Percentiles rank a stretch among this genome's conserved stretches.
Evolutionary conservation across 2,329 filamentous ascomycete species (phyloP).

Genomic region (Colletotrichum phormii): DNA sequence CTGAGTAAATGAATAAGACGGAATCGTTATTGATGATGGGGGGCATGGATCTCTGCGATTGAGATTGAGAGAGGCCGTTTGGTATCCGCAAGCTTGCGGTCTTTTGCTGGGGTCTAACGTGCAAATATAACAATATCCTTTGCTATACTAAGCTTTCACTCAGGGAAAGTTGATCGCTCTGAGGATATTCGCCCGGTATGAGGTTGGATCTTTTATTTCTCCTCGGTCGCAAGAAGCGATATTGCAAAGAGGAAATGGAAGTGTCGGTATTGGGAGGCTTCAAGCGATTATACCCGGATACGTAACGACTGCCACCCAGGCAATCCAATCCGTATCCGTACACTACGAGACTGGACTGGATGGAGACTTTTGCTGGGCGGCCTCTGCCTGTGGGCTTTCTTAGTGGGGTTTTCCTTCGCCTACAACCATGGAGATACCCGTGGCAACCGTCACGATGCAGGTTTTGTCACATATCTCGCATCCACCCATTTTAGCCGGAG

Average conservation of each 20-base stretch:
- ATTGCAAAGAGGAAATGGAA: neutral
- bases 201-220: conserved; percentile 7
- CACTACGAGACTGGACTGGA: neutral
- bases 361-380: neutral
- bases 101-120: neutral
- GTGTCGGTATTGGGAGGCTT: neutral
- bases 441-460: conserved; percentile 22
- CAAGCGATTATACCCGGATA: neutral
- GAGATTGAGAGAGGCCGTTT: neutral
- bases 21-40: conserved; percentile 16
- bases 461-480: conserved; percentile 23
- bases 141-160: conserved; percentile 2
- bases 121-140: conserved; percentile 1
- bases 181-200: conserved; percentile 4
- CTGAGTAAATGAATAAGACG: conserved; percentile 21
- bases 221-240: conserved; percentile 13
- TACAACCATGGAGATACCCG: neutral
- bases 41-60: conserved; percentile 6
- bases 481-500: conserved; percentile 10
- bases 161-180: conserved; percentile 16
- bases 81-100: neutral
- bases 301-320: neutral
- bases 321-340: no score
- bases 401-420: neutral
- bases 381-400: neutral